Base-by-base conservation (phyloP, 495 filamentous ascomycete species). In the Penicillium riverlandense region DNA sequence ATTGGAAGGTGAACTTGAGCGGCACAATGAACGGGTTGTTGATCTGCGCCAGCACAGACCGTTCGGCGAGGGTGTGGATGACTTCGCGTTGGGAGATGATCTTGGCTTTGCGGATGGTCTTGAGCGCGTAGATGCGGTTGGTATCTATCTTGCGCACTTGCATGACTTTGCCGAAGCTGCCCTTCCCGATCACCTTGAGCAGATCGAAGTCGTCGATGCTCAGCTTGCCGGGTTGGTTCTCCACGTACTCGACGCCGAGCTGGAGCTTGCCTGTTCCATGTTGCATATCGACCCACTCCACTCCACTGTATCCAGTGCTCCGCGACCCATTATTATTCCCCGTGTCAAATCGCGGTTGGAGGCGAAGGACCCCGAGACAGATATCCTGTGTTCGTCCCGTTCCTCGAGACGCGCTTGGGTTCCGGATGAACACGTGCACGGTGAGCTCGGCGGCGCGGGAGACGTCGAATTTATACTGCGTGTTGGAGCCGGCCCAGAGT, bases 21-120 rank as follows among this genome's bases (percentile, higher is more conserved):
- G 92, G 92, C 16, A 97, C 92, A 55, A 99, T 99, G 70, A 99
- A 99, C 4, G 92, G 94, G 58, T 98, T 98, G 78, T 98, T 97
- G 71, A 98, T 98, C 73, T 98, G 92, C 2, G 92, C 88, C 44
- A 98, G 82, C 35, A 97, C 92, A 2, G 92, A 97, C 55, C 92
- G 82, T 66, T 98, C 92, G 6, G 92, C 92, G n/a, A 99, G 78
- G 2, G 92, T 99, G 57, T 99, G 94, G 22, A 92, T 88, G 22
- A 99, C 92, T 73, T 98, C 92, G 30, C 91, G 96, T 37, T 94
- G 77, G 31, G 92, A 97, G 59, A 98, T 98, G 66, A 98, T 98
- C 66, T 98, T 94, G 34, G 91, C 89, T 66, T 99, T 99, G 53
- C 94, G 88, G 57, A 97, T 90, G 29, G 90, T 96, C 77, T 99